Evolutionary conservation across 164 flowering plant species (phyloP).

Genomic region (Tinospora cordifolia): DNA sequence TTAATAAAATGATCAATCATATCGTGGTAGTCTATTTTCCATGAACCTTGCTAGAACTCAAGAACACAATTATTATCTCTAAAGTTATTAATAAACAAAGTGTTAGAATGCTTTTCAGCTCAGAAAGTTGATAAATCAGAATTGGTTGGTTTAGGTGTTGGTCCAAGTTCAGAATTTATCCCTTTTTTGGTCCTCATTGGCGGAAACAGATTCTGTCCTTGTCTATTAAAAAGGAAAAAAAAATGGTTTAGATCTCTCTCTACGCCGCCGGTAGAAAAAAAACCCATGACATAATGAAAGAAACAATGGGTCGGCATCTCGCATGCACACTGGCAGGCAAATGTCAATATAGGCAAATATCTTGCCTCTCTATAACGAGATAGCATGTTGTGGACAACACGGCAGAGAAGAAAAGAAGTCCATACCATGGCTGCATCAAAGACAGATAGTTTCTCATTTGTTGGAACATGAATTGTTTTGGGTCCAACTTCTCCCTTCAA

Average conservation of each 20-base stretch:
- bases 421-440: slow-evolving; percentile 62
- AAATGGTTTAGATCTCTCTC: not conserved
- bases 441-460: slow-evolving; percentile 54
- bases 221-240: not conserved
- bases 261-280: not conserved
- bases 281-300: not conserved
- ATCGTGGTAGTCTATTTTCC: not conserved
- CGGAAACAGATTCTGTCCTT: too few species aligned
- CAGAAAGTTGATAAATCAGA: not conserved
- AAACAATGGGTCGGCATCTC: not conserved
- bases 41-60: not conserved
- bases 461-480: slow-evolving; percentile 60
- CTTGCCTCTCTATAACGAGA: not conserved
- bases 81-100: not conserved
- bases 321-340: not conserved
- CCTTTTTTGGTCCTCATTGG: too few species aligned
- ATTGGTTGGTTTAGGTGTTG: not conserved
- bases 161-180: too few species aligned
- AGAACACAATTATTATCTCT: not conserved
- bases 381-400: not conserved
- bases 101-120: not conserved
- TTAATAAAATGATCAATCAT: not conserved
- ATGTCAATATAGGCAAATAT: not conserved
- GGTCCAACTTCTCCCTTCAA: slow-evolving; percentile 72
- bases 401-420: not conserved